Conservation (phyloP, 1,284 basidiomycete genomes). For the Boletellus deceptivus region DNA sequence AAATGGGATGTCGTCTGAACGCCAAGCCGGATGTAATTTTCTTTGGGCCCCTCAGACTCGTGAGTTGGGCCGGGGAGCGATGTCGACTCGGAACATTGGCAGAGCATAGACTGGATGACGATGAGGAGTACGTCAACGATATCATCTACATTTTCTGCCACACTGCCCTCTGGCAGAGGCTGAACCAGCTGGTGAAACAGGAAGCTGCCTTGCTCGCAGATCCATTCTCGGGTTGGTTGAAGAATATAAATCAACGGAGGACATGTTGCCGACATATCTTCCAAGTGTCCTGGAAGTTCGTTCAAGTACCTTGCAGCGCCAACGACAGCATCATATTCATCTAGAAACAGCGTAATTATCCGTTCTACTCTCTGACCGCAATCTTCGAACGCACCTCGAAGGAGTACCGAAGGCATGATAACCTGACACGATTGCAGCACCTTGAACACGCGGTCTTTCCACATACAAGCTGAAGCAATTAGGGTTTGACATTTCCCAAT, state of each 20-base stretch:
- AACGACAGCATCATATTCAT: constrained; percentile 24
- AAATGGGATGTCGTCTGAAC: constrained; percentile 35
- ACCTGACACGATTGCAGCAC: constrained; percentile 21
- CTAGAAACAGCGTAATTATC: constrained; percentile 9
- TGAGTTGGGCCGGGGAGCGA: background rate
- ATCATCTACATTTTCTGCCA: constrained; percentile 20
- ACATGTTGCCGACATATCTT: constrained; percentile 30
- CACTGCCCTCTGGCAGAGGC: background rate
- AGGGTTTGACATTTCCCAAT: constrained; percentile 30
- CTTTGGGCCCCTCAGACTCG: constrained; percentile 18
- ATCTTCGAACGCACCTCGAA: constrained; percentile 29
- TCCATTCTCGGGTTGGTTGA: constrained; percentile 29
- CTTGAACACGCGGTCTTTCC: constrained; percentile 27
- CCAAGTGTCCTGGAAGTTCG: constrained; percentile 24
- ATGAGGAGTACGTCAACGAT: constrained; percentile 66
- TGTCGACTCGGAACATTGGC: constrained; percentile 35
- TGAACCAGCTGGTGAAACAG: constrained; percentile 17
- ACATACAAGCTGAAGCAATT: constrained; percentile 13
- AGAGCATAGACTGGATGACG: constrained; percentile 58
- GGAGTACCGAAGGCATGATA: constrained; percentile 29
- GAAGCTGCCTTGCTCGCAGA: constrained; percentile 30
- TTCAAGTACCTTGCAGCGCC: constrained; percentile 20
- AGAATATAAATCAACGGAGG: constrained; percentile 31
- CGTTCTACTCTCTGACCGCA: background rate
- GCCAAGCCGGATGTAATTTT: constrained; percentile 45